These are phyloP conservation scores for Eucalyptus viminalis DNA, from an alignment of 345 rosid species.

Conservation along the genomic window DNA sequence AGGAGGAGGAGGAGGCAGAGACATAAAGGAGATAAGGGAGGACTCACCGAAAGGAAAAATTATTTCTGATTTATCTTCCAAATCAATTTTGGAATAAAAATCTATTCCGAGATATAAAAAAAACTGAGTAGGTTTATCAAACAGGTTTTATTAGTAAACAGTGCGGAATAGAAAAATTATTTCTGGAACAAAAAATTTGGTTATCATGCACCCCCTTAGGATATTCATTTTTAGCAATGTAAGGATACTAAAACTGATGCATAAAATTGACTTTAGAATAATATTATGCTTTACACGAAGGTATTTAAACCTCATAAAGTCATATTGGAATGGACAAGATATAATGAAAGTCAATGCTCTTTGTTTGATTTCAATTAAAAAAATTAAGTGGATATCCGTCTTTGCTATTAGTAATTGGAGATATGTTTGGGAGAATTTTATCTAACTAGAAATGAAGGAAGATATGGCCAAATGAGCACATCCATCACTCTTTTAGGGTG, in stretches of 20 bases:
- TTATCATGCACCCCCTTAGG: neutral
- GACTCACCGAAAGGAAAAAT: too few relatives aligned
- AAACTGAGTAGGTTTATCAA: too few relatives aligned
- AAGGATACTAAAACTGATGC: neutral
- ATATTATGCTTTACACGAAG: neutral
- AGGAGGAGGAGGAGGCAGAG: too few relatives aligned
- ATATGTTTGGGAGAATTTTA: neutral
- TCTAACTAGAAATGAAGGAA: neutral
- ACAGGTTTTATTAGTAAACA: too few relatives aligned
- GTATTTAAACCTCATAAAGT: neutral
- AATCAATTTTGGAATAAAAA: too few relatives aligned
- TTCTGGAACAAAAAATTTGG: too few relatives aligned
- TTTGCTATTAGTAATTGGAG: neutral
- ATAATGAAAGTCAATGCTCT: neutral
- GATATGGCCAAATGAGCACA: neutral
- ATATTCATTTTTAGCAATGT: neutral
- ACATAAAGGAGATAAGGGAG: too few relatives aligned
- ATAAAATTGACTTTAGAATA: neutral
- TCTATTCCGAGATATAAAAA: too few relatives aligned
- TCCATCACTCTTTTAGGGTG: rapidly evolving
- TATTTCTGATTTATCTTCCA: too few relatives aligned
- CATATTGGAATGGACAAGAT: neutral
- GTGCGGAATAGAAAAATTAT: too few relatives aligned
- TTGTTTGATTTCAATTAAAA: neutral
- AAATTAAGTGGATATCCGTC: neutral